Percentiles rank a stretch among this genome's conserved stretches.
Conservation (phyloP, 148 eudicot genomes). For the Diospyros lotus region DNA sequence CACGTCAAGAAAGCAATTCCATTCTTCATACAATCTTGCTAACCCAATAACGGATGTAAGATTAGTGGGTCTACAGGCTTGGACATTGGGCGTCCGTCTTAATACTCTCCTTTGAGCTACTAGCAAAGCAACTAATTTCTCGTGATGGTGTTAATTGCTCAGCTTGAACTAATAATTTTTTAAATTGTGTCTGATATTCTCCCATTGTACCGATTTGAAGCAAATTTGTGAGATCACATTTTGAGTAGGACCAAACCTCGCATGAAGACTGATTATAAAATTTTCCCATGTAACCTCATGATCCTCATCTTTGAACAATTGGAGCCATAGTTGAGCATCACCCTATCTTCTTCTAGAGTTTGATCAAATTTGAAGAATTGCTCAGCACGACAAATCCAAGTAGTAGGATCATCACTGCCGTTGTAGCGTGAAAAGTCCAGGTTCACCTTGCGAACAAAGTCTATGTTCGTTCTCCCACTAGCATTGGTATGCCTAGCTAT, state of each 20-base stretch:
- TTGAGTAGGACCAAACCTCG: not conserved
- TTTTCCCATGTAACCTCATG: not conserved
- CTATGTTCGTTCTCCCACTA: not conserved
- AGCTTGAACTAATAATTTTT: not conserved
- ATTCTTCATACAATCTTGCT: slow-evolving; percentile 1
- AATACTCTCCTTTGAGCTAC: not conserved
- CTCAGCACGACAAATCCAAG: not conserved
- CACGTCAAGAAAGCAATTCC: too few relatives aligned
- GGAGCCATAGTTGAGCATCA: not conserved
- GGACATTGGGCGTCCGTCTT: not conserved
- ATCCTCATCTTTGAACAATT: not conserved
- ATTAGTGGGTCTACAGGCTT: not conserved
- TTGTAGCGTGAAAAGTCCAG: not conserved
- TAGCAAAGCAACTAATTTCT: not conserved
- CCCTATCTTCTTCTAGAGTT: not conserved
- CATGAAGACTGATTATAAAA: not conserved
- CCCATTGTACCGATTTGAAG: not conserved
- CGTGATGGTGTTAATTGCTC: not conserved
- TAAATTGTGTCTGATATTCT: not conserved
- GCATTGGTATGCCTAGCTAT: not conserved
- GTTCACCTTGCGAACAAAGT: not conserved
- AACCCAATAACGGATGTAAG: not conserved
- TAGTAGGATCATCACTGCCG: not conserved
- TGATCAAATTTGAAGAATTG: not conserved
- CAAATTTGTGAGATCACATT: slow-evolving; percentile 1